Evolutionary conservation across 148 eudicot species (phyloP), one percentile per base, ranked within the genome.

Genomic region (Hydrangea macrophylla): DNA sequence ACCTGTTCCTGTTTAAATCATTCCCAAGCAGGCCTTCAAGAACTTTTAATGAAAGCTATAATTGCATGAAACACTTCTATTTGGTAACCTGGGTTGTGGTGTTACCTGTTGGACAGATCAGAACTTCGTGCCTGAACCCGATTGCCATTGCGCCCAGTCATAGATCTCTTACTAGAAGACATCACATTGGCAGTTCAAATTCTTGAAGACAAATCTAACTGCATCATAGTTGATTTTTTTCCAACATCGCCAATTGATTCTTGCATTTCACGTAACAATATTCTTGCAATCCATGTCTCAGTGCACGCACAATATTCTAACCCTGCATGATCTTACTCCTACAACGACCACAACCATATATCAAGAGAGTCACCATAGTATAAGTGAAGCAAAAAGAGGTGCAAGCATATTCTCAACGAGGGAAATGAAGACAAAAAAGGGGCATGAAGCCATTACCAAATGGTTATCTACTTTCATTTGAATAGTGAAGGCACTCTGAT

Each of bases 111-210:
- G 32, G 69, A 25, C 18, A 35, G 22, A 48, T 60, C 69, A 65
- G 75, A 30, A 45, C 20, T 27, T 51, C 13, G 61, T 7, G 70
- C 22, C 66, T 56, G 70, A 70, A 70, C 55, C 39, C 45, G 69
- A 66, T 59, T 50, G 24, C 58, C 35, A 28, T 36, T 54, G 57
- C 55, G 57, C 53, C 66, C 77, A 55, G 74, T 74, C 74, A 70
- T 44, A 66, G 70, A 58, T 69, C 73, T 75, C 50, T 71, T 71
- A 77, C 72, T 68, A 36, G 79, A 70, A 76, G 86, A 75, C 91
- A 84, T 84, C 73, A 45, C 58, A 57, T 71, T 23, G 68, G 69
- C 33, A 42, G 53, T 55, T 69, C 71, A 54, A 60, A 66, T 58
- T 77, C 73, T 68, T 75, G 76, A 65, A 67, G 35, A 50, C 40